A percentile compares a stretch with the other conserved stretches of the same genome.
phyloP scores from a whole-genome alignment of 1,284 basidiomycete genomes.

The Pseudozyma flocculosa region DNA sequence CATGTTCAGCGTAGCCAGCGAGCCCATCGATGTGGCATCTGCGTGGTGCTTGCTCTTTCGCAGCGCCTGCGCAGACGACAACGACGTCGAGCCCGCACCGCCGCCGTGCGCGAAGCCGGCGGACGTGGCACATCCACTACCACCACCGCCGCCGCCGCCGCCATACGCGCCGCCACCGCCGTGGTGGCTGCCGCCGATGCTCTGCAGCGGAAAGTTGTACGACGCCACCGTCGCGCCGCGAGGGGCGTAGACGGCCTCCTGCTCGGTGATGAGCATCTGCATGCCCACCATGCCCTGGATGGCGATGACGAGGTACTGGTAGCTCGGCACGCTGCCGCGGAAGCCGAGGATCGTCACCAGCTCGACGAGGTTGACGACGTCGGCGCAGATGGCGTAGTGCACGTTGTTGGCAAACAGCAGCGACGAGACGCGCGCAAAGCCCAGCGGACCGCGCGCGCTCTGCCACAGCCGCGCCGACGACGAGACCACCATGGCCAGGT shows the following conservation, averaged over 20 bases:
- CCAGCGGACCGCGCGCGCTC: conserved; percentile 21
- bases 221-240: no score
- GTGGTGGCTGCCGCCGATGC: no score
- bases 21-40: no score
- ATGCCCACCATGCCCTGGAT: conserved; percentile 26
- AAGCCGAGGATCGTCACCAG: conserved; percentile 21
- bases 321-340: conserved; percentile 9
- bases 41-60: no score
- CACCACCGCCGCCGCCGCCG: no score
- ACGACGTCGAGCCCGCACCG: no score
- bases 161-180: no score
- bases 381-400: conserved; percentile 30
- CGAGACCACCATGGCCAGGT: conserved; percentile 10
- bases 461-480: conserved; percentile 12
- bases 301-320: conserved; percentile 20
- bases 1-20: no score
- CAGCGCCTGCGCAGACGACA: no score
- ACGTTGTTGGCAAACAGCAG: conserved; percentile 33
- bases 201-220: neutral
- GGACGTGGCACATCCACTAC: no score
- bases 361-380: conserved; percentile 22
- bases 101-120: no score
- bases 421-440: conserved; percentile 23
- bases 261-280: conserved; percentile 32
- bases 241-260: conserved; percentile 10